Conservation (phyloP, 2,329 filamentous ascomycete species). For the Diaporthe batatas region DNA sequence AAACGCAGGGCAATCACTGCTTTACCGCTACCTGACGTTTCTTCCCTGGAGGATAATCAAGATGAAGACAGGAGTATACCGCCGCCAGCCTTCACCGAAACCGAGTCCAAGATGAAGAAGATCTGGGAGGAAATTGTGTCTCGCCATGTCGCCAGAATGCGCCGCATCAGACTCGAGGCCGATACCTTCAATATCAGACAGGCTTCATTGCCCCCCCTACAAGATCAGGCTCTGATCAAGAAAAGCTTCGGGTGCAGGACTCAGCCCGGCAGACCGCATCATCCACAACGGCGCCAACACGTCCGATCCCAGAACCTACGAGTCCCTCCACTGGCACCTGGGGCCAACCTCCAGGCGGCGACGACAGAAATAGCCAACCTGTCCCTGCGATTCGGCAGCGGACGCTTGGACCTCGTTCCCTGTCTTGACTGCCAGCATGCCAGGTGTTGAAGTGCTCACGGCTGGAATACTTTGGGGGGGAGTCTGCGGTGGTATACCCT, state of each 20-base stretch:
- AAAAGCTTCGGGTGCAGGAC: slow-evolving; percentile 49
- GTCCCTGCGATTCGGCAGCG: slow-evolving; percentile 33
- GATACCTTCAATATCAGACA: slow-evolving; percentile 59
- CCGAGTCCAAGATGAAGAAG: not conserved
- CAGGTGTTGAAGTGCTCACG: not conserved
- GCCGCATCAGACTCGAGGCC: slow-evolving; percentile 41
- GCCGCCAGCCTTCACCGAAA: not conserved
- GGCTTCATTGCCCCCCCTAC: slow-evolving; percentile 55
- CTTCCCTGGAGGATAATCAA: not conserved
- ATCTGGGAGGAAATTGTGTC: slow-evolving; percentile 45
- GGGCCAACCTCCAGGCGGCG: slow-evolving; percentile 53
- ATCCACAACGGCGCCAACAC: slow-evolving; percentile 65
- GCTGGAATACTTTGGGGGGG: not conserved
- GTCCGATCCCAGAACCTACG: slow-evolving; percentile 54
- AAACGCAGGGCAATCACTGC: slow-evolving; percentile 48
- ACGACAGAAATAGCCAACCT: slow-evolving; percentile 53
- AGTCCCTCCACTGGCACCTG: slow-evolving; percentile 49
- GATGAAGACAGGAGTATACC: slow-evolving; percentile 11
- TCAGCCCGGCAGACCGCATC: slow-evolving; percentile 52
- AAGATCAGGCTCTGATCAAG: slow-evolving; percentile 53
- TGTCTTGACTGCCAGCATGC: slow-evolving; percentile 40
- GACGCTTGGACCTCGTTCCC: slow-evolving; percentile 46
- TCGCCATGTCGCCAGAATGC: slow-evolving; percentile 32
- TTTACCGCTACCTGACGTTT: slow-evolving; percentile 40
- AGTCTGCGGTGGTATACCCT: not conserved